Percentiles rank a stretch among this genome's conserved stretches.
These are phyloP conservation scores for Candida sanyiensis DNA, from an alignment of 805 yeast genomes.

Conservation along the genomic window DNA sequence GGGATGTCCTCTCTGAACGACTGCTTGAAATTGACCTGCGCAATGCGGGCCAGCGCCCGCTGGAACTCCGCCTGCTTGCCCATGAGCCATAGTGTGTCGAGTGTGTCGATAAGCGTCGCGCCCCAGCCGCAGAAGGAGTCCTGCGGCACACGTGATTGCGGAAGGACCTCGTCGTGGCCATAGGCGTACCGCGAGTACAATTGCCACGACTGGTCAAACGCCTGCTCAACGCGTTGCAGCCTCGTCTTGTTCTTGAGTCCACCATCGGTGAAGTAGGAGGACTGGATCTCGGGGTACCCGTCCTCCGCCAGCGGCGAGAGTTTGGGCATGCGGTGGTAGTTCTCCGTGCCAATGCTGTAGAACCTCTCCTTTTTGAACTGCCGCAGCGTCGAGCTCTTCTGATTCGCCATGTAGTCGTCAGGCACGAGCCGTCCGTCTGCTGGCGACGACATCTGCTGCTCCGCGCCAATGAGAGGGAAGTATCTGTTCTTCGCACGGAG, in stretches of 20 bases:
- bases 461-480: slow-evolving; percentile 30
- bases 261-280: slow-evolving; percentile 25
- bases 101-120: slow-evolving; percentile 42
- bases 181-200: slow-evolving; percentile 37
- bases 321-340: slow-evolving; percentile 20
- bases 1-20: slow-evolving; percentile 39
- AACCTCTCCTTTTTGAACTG: slow-evolving; percentile 17
- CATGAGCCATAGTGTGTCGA: slow-evolving; percentile 48
- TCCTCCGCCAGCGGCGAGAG: slow-evolving; percentile 7
- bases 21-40: slow-evolving; percentile 34
- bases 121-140: slow-evolving; percentile 49
- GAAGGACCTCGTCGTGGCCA: slow-evolving; percentile 42
- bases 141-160: slow-evolving; percentile 29
- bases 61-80: slow-evolving; percentile 34
- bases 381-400: slow-evolving; percentile 17
- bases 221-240: slow-evolving; percentile 29
- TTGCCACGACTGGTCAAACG: slow-evolving; percentile 40
- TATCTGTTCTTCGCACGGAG: slow-evolving; percentile 33
- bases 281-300: slow-evolving; percentile 29
- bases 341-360: slow-evolving; percentile 23
- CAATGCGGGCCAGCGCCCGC: slow-evolving; percentile 33
- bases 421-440: slow-evolving; percentile 13
- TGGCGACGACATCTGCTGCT: slow-evolving; percentile 15
- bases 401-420: slow-evolving; percentile 20
- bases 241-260: slow-evolving; percentile 25